Evolutionary conservation across 1,284 basidiomycete species (phyloP).

Genomic region (Stereum hirsutum): DNA sequence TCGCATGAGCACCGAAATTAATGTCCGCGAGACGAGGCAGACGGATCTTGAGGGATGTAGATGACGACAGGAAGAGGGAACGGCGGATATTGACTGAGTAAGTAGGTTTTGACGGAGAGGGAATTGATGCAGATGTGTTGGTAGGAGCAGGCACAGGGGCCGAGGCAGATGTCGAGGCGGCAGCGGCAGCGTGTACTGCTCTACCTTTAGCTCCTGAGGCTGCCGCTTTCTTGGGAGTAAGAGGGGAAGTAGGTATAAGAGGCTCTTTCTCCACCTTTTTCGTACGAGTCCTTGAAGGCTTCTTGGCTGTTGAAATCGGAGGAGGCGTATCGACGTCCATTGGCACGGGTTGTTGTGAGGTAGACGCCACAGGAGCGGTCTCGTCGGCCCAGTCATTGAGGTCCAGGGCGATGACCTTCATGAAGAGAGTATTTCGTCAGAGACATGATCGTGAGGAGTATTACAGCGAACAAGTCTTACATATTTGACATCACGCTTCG

Average conservation of each 20-base stretch:
- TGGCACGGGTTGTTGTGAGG: not conserved
- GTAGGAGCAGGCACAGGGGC: not conserved
- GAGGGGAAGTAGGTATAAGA: too few relatives aligned
- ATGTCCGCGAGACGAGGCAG: not conserved
- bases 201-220: too few relatives aligned
- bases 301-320: not conserved
- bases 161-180: not conserved
- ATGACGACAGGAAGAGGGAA: not conserved
- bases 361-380: not conserved
- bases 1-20: too few relatives aligned
- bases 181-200: not conserved
- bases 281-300: slow-evolving; percentile 7
- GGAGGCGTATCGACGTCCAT: slow-evolving; percentile 2
- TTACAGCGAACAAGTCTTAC: slow-evolving; percentile 4
- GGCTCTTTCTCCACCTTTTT: too few relatives aligned
- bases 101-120: too few relatives aligned
- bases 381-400: slow-evolving; percentile 10
- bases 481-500: slow-evolving; percentile 13
- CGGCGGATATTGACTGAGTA: too few relatives aligned
- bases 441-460: not conserved
- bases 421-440: not conserved
- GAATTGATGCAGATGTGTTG: not conserved
- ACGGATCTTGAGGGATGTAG: not conserved
- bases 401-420: slow-evolving; percentile 12
- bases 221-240: too few relatives aligned